Conservation (phyloP, 306 rosid genomes). For the Corylus heterophylla region DNA sequence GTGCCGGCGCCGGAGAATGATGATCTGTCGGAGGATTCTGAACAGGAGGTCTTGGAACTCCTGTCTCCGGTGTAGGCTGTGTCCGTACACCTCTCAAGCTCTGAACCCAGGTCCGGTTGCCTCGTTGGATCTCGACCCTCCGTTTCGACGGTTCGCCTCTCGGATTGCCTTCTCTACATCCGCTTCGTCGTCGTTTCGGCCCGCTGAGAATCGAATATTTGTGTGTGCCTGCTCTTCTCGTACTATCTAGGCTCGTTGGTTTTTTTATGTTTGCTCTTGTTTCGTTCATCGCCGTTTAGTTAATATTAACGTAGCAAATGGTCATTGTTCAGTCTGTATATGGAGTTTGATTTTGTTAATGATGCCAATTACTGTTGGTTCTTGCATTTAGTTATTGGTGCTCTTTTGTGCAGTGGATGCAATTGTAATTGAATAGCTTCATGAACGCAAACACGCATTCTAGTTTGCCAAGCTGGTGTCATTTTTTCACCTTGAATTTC, state of each 20-base stretch:
- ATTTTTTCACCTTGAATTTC: not conserved
- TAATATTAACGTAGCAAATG: not conserved
- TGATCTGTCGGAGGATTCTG: slow-evolving; percentile 43
- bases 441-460: not conserved
- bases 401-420: not conserved
- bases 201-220: slow-evolving; percentile 14
- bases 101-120: not conserved
- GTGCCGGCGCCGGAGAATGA: not conserved
- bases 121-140: slow-evolving; percentile 2
- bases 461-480: not conserved
- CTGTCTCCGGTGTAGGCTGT: slow-evolving; percentile 21
- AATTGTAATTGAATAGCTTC: not conserved
- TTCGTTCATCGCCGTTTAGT: not conserved
- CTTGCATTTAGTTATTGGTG: not conserved
- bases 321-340: not conserved
- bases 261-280: not conserved
- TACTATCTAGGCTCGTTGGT: not conserved
- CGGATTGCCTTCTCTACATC: not conserved
- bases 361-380: not conserved
- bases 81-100: not conserved
- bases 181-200: slow-evolving; percentile 21
- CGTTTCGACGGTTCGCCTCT: slow-evolving; percentile 8
- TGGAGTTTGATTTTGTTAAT: not conserved
- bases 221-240: slow-evolving; percentile 33
- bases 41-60: slow-evolving; percentile 32